Evolutionary conservation across 2,329 filamentous ascomycete genomes (phyloP), one percentile per base, ranked within the genome.

Genomic region (Cercospora sesami): DNA sequence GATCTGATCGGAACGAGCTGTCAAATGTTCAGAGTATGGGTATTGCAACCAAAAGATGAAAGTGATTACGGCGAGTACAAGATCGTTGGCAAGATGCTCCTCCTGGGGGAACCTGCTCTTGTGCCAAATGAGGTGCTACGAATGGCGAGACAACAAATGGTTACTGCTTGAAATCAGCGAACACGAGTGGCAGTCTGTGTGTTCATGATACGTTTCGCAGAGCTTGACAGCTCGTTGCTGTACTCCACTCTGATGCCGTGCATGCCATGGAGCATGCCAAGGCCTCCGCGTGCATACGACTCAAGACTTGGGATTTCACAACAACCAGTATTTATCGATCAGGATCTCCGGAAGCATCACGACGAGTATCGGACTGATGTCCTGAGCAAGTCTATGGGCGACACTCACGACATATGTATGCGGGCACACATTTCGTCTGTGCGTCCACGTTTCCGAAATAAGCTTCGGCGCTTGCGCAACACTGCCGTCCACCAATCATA

Each of bases 41-140:
- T 63, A 6, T 31, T 63, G 2, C 60, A 31, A 21, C 60, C 60
- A 12, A 33, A 12, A 48, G 60, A 33, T 42, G 60, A 28, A 26
- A 63, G 21, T 33, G 31, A 16, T 14, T 14, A 9, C 6, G 60
- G 45, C 0, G 28, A 48, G 28, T 55, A 63, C 21, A 45, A 10
- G 8, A 63, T 63, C 30, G 39, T 63, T 26, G 60, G 39, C 8
- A 63, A 63, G 60, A 63, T 63, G 60, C 42, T 63, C 6, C 45
- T 63, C 3, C n/a, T 53, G 28, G 60, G 42, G 4, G 60, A 53
- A 16, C 26, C n/a, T 33, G 9, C 23, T 51, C 60, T 53, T 4
- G 23, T 18, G 31, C 36, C 26, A 12, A 33, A 63, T 42, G 36
- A 28, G 16, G 7, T 48, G 28, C 28, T 53, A 7, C 26, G 42